These are phyloP conservation scores for Zanthoxylum bungeanum DNA, from an alignment of 345 rosid genomes.

Conservation along the genomic window DNA sequence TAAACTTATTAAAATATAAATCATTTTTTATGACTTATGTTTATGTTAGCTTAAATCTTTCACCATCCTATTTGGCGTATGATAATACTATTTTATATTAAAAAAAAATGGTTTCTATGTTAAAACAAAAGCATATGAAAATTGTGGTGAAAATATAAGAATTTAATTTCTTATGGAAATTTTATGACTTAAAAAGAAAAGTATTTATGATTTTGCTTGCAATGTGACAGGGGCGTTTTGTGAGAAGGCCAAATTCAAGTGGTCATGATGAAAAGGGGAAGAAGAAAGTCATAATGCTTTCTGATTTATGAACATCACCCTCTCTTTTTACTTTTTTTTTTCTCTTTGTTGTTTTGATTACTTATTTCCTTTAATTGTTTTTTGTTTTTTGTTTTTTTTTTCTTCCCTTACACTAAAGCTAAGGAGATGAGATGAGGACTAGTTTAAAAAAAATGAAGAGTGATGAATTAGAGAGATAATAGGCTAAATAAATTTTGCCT, in stretches of 20 bases:
- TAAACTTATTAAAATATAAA: no score
- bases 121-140: no score
- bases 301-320: conserved; percentile 9
- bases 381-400: not conserved
- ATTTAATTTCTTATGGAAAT: no score
- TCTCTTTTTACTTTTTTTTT: not conserved
- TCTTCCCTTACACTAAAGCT: not conserved
- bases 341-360: not conserved
- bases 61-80: no score
- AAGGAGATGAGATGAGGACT: conserved; percentile 18
- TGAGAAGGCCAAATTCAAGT: conserved; percentile 36
- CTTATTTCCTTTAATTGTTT: no score
- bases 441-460: conserved; percentile 4
- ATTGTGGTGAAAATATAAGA: no score
- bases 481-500: conserved; percentile 8
- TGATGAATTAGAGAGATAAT: not conserved
- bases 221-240: conserved; percentile 54
- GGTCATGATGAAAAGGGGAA: conserved; percentile 22
- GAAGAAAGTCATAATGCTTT: not conserved
- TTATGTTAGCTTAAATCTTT: no score
- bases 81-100: no score
- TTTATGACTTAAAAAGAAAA: not conserved
- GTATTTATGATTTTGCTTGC: no score
- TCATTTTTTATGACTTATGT: no score
- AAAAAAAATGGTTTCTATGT: no score